A percentile compares a stretch with the other conserved stretches of the same genome.
Evolutionary conservation across 306 rosid species (phyloP).

Genomic region (Vicia sativa): DNA sequence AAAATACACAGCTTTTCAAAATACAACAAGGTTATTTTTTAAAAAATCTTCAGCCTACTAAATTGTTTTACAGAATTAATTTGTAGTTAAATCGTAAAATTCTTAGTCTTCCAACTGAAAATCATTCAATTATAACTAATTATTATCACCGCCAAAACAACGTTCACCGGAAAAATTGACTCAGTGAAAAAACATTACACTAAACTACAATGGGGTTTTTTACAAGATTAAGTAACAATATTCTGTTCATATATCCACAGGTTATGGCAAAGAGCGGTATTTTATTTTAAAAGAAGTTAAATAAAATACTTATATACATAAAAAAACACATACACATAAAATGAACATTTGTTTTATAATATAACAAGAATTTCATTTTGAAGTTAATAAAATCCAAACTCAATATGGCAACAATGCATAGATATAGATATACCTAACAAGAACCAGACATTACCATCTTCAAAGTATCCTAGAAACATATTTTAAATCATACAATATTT

Average conservation of each 20-base stretch:
- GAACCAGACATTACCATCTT: background rate
- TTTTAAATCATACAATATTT: slow-evolving; percentile 1
- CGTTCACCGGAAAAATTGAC: no score
- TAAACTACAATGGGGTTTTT: no score
- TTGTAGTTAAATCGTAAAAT: background rate
- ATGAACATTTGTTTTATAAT: no score
- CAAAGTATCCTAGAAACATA: background rate
- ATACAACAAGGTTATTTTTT: background rate
- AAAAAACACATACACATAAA: background rate
- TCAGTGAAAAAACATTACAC: background rate
- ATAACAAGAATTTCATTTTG: no score
- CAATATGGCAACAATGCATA: slow-evolving; percentile 2
- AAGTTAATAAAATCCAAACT: background rate
- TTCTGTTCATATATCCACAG: slow-evolving; percentile 2
- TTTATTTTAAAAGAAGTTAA: background rate
- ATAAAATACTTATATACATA: background rate
- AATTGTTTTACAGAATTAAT: background rate
- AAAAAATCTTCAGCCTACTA: background rate
- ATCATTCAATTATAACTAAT: background rate
- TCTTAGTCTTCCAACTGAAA: background rate
- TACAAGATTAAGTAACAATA: background rate
- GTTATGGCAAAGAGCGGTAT: background rate
- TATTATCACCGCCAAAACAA: slow-evolving; percentile 23
- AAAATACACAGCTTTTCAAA: slow-evolving; percentile 4
- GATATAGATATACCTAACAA: background rate